Base-by-base conservation (phyloP, 192 early-diverging fungal species). In the Allomyces macrogynus region DNA sequence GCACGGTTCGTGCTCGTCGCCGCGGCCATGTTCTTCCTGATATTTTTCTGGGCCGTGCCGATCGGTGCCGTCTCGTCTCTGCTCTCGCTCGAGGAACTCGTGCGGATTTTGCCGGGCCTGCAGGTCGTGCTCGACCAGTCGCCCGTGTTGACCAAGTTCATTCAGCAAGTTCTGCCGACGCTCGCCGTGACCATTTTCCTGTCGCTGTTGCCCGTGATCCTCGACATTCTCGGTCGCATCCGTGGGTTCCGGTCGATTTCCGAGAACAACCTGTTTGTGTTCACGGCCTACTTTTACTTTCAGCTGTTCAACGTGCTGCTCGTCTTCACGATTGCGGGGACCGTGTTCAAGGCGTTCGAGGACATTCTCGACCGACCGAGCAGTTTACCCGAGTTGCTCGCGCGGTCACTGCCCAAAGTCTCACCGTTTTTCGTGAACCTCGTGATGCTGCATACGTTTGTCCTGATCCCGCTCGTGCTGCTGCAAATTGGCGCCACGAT, bases 391-490 rank as follows among this genome's bases (percentile, higher is more conserved):
- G 73, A 81, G 57, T 73, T 76, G 11, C 70, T 91, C 57, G 89
- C 89, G 20, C 76, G 72, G 0, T 85, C 75, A 5, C 72, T 90
- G 23, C 85, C 87, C 3, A 70, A 80, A 1, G 81, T 87, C 43
- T 78, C 87, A 32, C 87, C 87, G 27, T 88, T 88, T 70, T 91
- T 89, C 72, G 78, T 88, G 43, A 87, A 87, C 12, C 86, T 83
- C 66, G 72, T 84, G 23, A 75, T 91, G 22, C 68, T 91, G 25
- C 79, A 87, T 65, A 86, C 86, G 10, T 82, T 91, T 65, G 84
- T 78, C 23, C 81, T 77, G 26, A 72, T 81, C 64, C 87, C 87
- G n/a, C 69, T 85, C 62, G 81, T 86, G 70, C 71, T 91, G 57
- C 64, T 89, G 61, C 82, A 84, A 66, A 70, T 86, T 40, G 76